A percentile compares a stretch with the other conserved stretches of the same genome.
phyloP scores from a whole-genome alignment of 352 stramenopile genomes.

The Elongisporangium undulatum region DNA sequence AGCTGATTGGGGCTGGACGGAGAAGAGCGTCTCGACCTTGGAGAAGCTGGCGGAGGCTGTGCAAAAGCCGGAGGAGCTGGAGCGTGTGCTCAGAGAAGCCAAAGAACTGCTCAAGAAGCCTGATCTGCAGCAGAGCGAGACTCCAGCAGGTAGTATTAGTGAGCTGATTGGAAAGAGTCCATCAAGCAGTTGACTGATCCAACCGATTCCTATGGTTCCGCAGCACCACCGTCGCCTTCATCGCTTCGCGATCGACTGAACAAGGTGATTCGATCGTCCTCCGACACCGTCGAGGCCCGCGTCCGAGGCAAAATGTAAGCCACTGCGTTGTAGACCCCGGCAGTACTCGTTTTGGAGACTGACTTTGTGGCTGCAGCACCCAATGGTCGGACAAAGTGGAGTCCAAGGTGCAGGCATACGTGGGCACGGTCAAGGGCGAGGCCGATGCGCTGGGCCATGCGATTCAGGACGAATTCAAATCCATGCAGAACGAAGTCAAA shows the following conservation, averaged over 20 bases:
- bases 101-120: constrained; percentile 37
- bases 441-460: constrained; percentile 34
- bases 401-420: constrained; percentile 47
- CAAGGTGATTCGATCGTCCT: constrained; percentile 39
- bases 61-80: constrained; percentile 55
- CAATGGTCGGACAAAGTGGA: constrained; percentile 53
- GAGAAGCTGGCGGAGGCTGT: constrained; percentile 40
- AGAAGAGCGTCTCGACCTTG: constrained; percentile 40
- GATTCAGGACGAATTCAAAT: constrained; percentile 43
- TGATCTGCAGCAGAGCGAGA: not conserved
- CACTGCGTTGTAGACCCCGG: too few relatives aligned
- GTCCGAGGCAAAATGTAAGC: constrained; percentile 60
- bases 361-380: constrained; percentile 17
- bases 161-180: not conserved
- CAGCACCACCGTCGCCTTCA: constrained; percentile 1
- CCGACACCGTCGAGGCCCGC: constrained; percentile 30
- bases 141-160: not conserved
- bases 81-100: constrained; percentile 45
- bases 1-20: constrained; percentile 43
- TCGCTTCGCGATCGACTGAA: constrained; percentile 40
- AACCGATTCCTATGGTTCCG: not conserved
- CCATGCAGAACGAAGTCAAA: constrained; percentile 25
- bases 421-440: constrained; percentile 55
- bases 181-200: not conserved
- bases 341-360: not conserved